phyloP scores from a whole-genome alignment of 2,329 filamentous ascomycete genomes.

The Ilyonectria robusta region DNA sequence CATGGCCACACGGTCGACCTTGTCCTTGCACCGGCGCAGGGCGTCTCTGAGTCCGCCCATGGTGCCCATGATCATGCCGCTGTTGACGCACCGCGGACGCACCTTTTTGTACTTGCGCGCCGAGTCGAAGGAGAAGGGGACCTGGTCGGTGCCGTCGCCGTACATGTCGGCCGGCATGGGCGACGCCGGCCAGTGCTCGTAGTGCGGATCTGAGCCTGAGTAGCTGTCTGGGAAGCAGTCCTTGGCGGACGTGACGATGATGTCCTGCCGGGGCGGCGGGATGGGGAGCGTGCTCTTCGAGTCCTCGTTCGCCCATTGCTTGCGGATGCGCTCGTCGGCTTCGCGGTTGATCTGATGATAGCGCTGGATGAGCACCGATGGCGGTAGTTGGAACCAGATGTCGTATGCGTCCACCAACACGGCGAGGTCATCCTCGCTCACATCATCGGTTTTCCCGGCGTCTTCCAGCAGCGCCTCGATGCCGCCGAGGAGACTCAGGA shows the following conservation, averaged over 20 bases:
- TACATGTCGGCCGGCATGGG: constrained; percentile 53
- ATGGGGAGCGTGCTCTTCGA: constrained; percentile 46
- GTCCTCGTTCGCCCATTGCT: constrained; percentile 41
- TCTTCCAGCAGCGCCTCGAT: constrained; percentile 49
- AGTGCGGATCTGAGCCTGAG: constrained; percentile 54
- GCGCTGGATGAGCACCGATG: constrained; percentile 54
- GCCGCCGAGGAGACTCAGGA: constrained; percentile 52
- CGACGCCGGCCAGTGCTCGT: constrained; percentile 55
- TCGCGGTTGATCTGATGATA: constrained; percentile 54
- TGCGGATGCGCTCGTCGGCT: constrained; percentile 48
- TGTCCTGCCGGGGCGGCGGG: constrained; percentile 49
- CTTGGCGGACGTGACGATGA: constrained; percentile 53
- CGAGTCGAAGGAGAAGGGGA: constrained; percentile 48
- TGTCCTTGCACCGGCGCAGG: constrained; percentile 47
- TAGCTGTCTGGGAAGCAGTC: constrained; percentile 52
- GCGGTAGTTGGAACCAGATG: constrained; percentile 57
- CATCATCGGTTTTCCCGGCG: constrained; percentile 32
- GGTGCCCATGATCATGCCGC: constrained; percentile 55
- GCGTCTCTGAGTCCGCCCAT: constrained; percentile 48
- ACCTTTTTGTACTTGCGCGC: constrained; percentile 52
- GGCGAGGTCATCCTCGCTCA: constrained; percentile 50
- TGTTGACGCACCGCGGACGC: constrained; percentile 54
- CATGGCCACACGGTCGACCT: constrained; percentile 46
- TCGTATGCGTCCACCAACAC: constrained; percentile 57
- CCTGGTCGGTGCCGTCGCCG: constrained; percentile 50